Evolutionary conservation across 306 rosid genomes (phyloP).

Genomic region (Pyrus bretschneideri): DNA sequence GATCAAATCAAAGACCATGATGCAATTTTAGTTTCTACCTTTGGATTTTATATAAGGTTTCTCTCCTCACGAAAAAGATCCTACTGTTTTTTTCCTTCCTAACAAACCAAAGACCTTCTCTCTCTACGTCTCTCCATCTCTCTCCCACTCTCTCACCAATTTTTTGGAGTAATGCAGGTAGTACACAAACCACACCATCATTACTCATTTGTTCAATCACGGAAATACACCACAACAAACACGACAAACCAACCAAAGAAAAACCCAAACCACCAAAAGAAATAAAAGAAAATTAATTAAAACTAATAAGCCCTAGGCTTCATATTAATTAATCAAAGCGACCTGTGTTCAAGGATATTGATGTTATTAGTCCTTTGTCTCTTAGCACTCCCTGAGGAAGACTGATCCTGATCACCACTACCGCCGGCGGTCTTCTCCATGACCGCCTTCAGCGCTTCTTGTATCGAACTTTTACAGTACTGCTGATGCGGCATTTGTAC

Average conservation of each 20-base stretch:
- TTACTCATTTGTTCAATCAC: conserved; percentile 30
- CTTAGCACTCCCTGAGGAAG: conserved; percentile 65
- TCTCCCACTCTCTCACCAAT: conserved; percentile 2
- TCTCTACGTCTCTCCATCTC: neutral
- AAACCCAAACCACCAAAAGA: neutral
- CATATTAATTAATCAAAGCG: conserved; percentile 27
- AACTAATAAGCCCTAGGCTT: neutral
- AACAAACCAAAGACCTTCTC: conserved; percentile 9
- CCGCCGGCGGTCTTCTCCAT: conserved; percentile 66
- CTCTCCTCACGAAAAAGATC: conserved; percentile 39
- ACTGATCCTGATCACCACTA: conserved; percentile 39
- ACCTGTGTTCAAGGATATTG: conserved; percentile 55
- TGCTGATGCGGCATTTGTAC: conserved; percentile 24
- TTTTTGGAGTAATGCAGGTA: conserved; percentile 19
- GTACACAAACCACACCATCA: conserved; percentile 39
- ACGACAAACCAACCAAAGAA: conserved; percentile 29
- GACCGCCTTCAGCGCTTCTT: conserved; percentile 76
- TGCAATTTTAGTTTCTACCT: conserved; percentile 32
- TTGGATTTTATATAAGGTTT: conserved; percentile 44
- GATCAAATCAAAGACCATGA: conserved; percentile 17
- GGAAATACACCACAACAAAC: conserved; percentile 27
- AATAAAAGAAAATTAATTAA: neutral
- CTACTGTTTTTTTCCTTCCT: conserved; percentile 20
- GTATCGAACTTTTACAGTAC: conserved; percentile 59
- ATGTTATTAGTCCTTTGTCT: conserved; percentile 69